phyloP scores from a whole-genome alignment of 345 rosid genomes.

The Barbarea vulgaris region DNA sequence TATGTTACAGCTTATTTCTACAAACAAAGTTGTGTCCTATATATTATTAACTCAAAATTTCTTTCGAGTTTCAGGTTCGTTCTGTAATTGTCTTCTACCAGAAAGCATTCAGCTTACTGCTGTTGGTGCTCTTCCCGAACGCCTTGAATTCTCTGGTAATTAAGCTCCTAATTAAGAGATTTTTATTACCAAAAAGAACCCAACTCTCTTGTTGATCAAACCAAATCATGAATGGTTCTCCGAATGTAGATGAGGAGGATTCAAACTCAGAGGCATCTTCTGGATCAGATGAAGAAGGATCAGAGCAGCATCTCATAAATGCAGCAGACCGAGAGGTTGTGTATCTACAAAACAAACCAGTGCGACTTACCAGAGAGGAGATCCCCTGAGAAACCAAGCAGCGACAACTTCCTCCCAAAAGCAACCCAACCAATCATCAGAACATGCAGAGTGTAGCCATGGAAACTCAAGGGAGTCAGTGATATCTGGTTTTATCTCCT shows the following conservation, averaged over 20 bases:
- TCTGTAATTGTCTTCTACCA: conserved; percentile 90
- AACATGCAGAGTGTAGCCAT: conserved; percentile 10
- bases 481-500: conserved; percentile 18
- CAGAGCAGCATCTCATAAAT: conserved; percentile 69
- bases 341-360: conserved; percentile 67
- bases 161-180: conserved; percentile 24
- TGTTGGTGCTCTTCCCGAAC: conserved; percentile 79
- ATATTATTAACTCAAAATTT: background rate
- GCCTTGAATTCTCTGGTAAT: conserved; percentile 73
- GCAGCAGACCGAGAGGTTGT: conserved; percentile 62
- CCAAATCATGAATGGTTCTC: background rate
- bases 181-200: background rate
- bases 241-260: conserved; percentile 53
- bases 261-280: conserved; percentile 66
- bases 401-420: conserved; percentile 12
- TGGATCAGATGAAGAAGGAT: conserved; percentile 54
- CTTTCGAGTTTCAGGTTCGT: conserved; percentile 73
- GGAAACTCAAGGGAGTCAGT: conserved; percentile 1
- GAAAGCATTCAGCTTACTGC: conserved; percentile 82
- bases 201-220: conserved; percentile 1
- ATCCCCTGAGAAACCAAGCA: conserved; percentile 10
- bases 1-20: background rate
- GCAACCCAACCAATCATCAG: conserved; percentile 14
- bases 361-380: conserved; percentile 60
- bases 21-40: background rate